Evolutionary conservation across 805 yeast genomes (phyloP).

Genomic region (Jamesozyma piceae): DNA sequence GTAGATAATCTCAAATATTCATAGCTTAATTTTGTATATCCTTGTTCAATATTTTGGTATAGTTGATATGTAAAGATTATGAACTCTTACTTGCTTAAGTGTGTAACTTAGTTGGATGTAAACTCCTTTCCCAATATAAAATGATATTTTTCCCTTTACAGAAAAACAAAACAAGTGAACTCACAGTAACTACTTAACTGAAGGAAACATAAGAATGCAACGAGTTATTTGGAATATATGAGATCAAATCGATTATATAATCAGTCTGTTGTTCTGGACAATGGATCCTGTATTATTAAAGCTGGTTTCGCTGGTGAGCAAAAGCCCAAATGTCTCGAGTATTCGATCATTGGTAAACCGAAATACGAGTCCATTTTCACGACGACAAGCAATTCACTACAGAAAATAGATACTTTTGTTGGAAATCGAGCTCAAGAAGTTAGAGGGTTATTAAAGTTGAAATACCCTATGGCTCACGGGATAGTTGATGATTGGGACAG

Average conservation of each 20-base stretch:
- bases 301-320: constrained; percentile 94
- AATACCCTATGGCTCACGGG: constrained; percentile 75
- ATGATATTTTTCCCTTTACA: no score
- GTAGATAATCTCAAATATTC: no score
- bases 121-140: neutral
- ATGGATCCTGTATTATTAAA: constrained; percentile 77
- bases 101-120: no score
- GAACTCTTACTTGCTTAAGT: no score
- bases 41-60: no score
- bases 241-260: no score
- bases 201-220: neutral
- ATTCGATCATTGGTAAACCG: constrained; percentile 68
- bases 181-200: no score
- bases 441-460: constrained; percentile 64
- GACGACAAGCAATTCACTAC: neutral
- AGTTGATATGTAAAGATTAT: no score
- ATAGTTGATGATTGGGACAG: constrained; percentile 74
- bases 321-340: constrained; percentile 55
- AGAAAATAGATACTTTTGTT: constrained; percentile 31
- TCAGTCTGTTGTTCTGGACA: constrained; percentile 71
- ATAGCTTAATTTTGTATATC: no score
- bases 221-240: neutral
- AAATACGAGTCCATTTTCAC: constrained; percentile 46
- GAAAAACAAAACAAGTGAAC: no score
- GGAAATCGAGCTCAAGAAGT: constrained; percentile 68